Percentiles rank a stretch among this genome's conserved stretches.
phyloP scores from a whole-genome alignment of 2,329 filamentous ascomycete species.

The Fusarium xylarioides region DNA sequence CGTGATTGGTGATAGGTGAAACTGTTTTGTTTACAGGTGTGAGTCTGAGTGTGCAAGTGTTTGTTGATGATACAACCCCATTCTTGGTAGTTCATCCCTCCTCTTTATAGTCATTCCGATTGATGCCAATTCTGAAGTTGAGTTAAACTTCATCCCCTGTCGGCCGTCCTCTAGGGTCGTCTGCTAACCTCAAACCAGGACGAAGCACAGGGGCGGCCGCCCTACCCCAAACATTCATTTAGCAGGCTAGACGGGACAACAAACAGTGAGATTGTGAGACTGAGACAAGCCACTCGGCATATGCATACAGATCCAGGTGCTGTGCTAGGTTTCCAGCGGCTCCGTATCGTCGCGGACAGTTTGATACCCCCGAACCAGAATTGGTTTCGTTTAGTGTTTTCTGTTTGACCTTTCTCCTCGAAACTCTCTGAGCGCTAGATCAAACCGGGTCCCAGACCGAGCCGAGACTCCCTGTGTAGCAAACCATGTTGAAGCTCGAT shows the following conservation, averaged over 20 bases:
- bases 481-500: background rate
- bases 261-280: background rate
- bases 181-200: constrained; percentile 29
- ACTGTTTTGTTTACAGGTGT: background rate
- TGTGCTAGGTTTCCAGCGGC: background rate
- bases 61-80: background rate
- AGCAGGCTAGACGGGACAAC: background rate
- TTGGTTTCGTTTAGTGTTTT: constrained; percentile 2
- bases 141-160: background rate
- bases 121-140: background rate
- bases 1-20: background rate
- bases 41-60: background rate
- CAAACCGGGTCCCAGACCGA: constrained; percentile 7
- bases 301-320: background rate
- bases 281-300: constrained; percentile 18
- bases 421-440: constrained; percentile 13
- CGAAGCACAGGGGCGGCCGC: constrained; percentile 31
- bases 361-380: constrained; percentile 18
- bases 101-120: constrained; percentile 19
- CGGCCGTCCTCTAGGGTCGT: background rate
- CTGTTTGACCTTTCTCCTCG: constrained; percentile 4
- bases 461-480: constrained; percentile 21
- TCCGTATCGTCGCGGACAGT: constrained; percentile 21
- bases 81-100: background rate
- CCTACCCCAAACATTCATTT: background rate